Conservation (phyloP, 495 filamentous ascomycete species). For the Ascobolus immersus region DNA sequence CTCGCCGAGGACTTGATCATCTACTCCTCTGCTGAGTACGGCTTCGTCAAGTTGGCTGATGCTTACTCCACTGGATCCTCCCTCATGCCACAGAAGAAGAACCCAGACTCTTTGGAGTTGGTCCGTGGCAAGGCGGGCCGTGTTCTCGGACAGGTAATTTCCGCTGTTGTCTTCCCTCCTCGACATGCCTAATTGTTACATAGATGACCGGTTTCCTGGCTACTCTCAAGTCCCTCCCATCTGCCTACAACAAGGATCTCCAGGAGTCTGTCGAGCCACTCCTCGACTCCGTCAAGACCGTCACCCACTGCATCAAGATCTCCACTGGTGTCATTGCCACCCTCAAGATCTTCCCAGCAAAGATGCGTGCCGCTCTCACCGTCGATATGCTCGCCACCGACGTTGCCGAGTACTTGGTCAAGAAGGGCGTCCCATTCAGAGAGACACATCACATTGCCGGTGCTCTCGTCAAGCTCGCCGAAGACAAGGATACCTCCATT, state of each 20-base stretch:
- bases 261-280: slow-evolving; percentile 78
- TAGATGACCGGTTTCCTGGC: slow-evolving; percentile 71
- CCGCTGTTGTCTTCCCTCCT: too few species aligned
- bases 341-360: slow-evolving; percentile 37
- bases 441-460: slow-evolving; percentile 84
- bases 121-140: slow-evolving; percentile 68
- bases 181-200: too few species aligned
- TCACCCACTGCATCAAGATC: slow-evolving; percentile 64
- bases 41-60: slow-evolving; percentile 60
- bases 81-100: slow-evolving; percentile 77
- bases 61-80: slow-evolving; percentile 65
- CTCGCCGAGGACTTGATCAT: slow-evolving; percentile 81
- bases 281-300: slow-evolving; percentile 68
- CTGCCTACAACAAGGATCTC: slow-evolving; percentile 85
- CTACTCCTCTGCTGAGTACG: slow-evolving; percentile 60
- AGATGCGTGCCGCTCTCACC: slow-evolving; percentile 53
- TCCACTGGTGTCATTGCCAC: slow-evolving; percentile 19
- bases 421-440: slow-evolving; percentile 61
- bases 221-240: slow-evolving; percentile 68
- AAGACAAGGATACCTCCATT: slow-evolving; percentile 46
- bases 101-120: slow-evolving; percentile 62
- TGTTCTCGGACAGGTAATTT: slow-evolving; percentile 59
- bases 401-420: slow-evolving; percentile 72
- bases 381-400: slow-evolving; percentile 68
- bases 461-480: slow-evolving; percentile 46